Evolutionary conservation across 495 filamentous ascomycete species (phyloP).

Genomic region (Opeltia flavorubescens): DNA sequence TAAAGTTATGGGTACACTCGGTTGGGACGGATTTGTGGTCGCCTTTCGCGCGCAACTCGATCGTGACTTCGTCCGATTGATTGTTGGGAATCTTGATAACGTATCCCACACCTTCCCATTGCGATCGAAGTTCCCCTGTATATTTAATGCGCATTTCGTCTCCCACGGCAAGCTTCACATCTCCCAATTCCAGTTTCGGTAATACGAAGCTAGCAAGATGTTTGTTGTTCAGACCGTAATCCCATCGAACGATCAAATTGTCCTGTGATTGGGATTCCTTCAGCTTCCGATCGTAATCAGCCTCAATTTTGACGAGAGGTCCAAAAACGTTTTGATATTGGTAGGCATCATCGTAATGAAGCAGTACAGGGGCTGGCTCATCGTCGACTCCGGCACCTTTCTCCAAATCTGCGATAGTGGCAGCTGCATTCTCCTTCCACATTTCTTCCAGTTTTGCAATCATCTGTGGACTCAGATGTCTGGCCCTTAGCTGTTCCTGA

Average conservation of each 20-base stretch:
- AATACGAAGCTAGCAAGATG: slow-evolving; percentile 91
- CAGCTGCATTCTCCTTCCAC: slow-evolving; percentile 91
- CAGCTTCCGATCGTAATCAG: slow-evolving; percentile 97
- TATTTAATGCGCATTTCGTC: slow-evolving; percentile 98
- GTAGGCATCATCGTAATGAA: slow-evolving; percentile 94
- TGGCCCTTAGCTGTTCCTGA: slow-evolving; percentile 86
- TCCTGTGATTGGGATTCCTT: slow-evolving; percentile 98
- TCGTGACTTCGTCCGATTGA: slow-evolving; percentile 93
- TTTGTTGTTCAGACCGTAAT: slow-evolving; percentile 94
- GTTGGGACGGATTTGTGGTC: slow-evolving; percentile 91
- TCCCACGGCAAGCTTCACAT: slow-evolving; percentile 94
- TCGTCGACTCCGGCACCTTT: slow-evolving; percentile 90
- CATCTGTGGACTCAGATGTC: slow-evolving; percentile 87
- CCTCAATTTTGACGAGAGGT: slow-evolving; percentile 96
- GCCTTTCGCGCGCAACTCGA: slow-evolving; percentile 81
- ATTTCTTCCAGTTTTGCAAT: slow-evolving; percentile 96
- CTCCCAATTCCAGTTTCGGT: slow-evolving; percentile 92
- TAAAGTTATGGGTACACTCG: slow-evolving; percentile 96
- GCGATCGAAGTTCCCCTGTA: slow-evolving; percentile 80
- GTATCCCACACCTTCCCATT: slow-evolving; percentile 98
- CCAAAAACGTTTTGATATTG: slow-evolving; percentile 99
- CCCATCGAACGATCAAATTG: slow-evolving; percentile 85
- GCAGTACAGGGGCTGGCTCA: slow-evolving; percentile 80
- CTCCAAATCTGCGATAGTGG: slow-evolving; percentile 84
- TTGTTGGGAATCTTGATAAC: slow-evolving; percentile 99